Evolutionary conservation across 2,329 filamentous ascomycete genomes (phyloP), one percentile per base, ranked within the genome.

Genomic region (Dactylella cylindrospora): DNA sequence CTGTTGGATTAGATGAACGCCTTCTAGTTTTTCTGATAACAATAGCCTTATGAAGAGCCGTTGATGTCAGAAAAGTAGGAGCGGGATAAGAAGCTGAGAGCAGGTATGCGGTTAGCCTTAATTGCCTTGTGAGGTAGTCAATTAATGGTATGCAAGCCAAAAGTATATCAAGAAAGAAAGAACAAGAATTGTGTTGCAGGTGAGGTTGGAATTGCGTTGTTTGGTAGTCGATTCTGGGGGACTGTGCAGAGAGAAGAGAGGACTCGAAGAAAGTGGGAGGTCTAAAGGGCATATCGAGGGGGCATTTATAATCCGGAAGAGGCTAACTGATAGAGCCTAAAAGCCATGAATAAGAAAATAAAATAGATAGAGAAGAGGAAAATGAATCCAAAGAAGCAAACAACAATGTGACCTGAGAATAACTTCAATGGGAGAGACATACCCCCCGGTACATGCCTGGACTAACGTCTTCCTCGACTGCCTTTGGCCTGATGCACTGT

Each of bases 111-210:
- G 36, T 35, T 47, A 55, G 43, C 28, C 6, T 50, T 15, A 22
- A 29, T 33, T 43, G 44, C 38, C 44, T 43, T 8, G 51, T 39
- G 43, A 38, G 23, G 38, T 26, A 31, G 36, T 50, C 39, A 28
- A 35, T 15, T 50, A 28, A 35, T 65, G 5, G 45, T 64, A 28
- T 35, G 65, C 20, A 19, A 36, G 25, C 23, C 39, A 55, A 20
- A 67, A 55, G 40, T 64, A 45, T 23, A 65, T 59, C n/a, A 67
- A 66, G 17, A 69, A 13, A 15, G 33, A 52, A 41, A 39, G 13
- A 36, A 39, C 64, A 57, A 31, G 64, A 45, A 55, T 65, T 59
- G 39, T 67, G 47, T 31, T 66, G 66, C 31, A 68, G 39, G 25
- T 66, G 66, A 44, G 47, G 50, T 46, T 66, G 15, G 35, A 68